Evolutionary conservation across 2,329 filamentous ascomycete genomes (phyloP), one percentile per base, ranked within the genome.

Genomic region (Penicillium thymicola): DNA sequence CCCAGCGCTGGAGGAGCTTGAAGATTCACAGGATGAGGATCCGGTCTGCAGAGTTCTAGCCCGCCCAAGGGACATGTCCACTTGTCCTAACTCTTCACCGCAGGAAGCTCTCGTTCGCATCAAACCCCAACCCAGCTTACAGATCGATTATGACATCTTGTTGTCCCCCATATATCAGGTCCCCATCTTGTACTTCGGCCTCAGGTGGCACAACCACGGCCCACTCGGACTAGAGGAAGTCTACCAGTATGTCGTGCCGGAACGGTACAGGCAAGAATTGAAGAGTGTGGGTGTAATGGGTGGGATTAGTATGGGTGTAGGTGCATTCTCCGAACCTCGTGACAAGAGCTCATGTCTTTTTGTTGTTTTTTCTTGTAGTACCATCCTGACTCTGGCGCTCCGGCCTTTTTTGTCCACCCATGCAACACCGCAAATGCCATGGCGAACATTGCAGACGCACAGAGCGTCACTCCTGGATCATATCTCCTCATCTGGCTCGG

Each of bases 401-500:
- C 92, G 40, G 84, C 86, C 48, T 97, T 93, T 75, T 97, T 96
- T 75, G 82, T 97, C 65, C 94, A 99, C 76, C 93, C 94, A 25
- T 97, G 94, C 76, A 85, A 90, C 71, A 89, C 94, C 9, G 89
- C 89, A 54, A 88, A 93, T 62, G 89, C 89, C 51, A 89, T 97
- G 82, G 79, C 80, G 64, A 79, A 78, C 50, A 86, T 91, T 67
- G 76, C 82, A 65, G 67, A 72, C 14, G 66, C 67, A 48, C 65
- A 64, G 55, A 60, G 67, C n/a, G 62, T 78, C 43, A 74, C 65
- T 18, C 73, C 79, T 6, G 72, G 86, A 67, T 81, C 87, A 66
- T 97, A 97, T 78, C 80, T 97, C 68, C 83, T 91, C 76, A 77
- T 91, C 54, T 97, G 93, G 92, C 81, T 97, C 60, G 92, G 92